phyloP scores from a whole-genome alignment of 2,329 filamentous ascomycete species.

The Penicillium sp. region DNA sequence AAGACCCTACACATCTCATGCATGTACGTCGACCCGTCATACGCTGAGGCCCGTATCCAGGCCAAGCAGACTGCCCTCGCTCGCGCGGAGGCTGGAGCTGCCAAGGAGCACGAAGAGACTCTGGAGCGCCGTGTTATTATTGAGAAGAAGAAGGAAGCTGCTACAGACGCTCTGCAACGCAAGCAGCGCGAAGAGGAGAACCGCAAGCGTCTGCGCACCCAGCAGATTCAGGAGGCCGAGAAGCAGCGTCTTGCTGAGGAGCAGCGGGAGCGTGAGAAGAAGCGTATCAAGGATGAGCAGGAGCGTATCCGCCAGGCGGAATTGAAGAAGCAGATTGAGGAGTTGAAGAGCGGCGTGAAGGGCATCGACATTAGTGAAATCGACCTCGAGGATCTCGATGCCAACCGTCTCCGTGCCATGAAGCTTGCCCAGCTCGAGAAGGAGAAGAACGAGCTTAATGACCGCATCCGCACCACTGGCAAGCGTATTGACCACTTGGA shows the following conservation, averaged over 20 bases:
- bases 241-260: slow-evolving; percentile 88
- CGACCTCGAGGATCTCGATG: slow-evolving; percentile 84
- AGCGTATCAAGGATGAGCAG: slow-evolving; percentile 82
- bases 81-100: slow-evolving; percentile 84
- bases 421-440: slow-evolving; percentile 96
- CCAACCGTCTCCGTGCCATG: slow-evolving; percentile 86
- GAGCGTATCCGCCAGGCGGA: slow-evolving; percentile 91
- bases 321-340: slow-evolving; percentile 87
- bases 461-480: slow-evolving; percentile 86
- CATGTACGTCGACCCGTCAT: slow-evolving; percentile 91
- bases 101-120: slow-evolving; percentile 85
- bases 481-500: slow-evolving; percentile 98
- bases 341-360: slow-evolving; percentile 88
- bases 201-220: slow-evolving; percentile 82
- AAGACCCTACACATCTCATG: slow-evolving; percentile 91
- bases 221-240: slow-evolving; percentile 88
- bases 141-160: slow-evolving; percentile 94
- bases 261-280: slow-evolving; percentile 86
- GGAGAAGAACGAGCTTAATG: slow-evolving; percentile 95
- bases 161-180: slow-evolving; percentile 83
- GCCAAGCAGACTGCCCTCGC: slow-evolving; percentile 80
- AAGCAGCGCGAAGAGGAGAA: slow-evolving; percentile 92
- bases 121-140: slow-evolving; percentile 88
- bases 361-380: slow-evolving; percentile 72
- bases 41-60: slow-evolving; percentile 79